phyloP scores from a whole-genome alignment of 2,329 filamentous ascomycete genomes.

The Trichoderma cornu-damae region DNA sequence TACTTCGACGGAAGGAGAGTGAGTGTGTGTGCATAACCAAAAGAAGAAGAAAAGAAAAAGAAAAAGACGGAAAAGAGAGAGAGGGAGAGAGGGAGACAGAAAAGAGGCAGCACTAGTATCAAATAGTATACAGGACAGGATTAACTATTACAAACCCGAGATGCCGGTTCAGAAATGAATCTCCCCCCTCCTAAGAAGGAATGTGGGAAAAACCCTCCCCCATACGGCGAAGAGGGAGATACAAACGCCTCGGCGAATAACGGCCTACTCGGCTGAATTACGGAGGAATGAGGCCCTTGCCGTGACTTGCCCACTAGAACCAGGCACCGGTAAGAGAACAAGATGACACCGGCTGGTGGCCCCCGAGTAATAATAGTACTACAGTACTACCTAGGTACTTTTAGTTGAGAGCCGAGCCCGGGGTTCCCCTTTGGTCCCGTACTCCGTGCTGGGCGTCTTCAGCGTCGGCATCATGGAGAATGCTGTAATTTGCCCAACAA shows the following conservation, averaged over 20 bases:
- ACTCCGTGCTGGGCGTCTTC: neutral
- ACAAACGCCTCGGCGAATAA: constrained; percentile 1
- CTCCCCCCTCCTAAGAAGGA: neutral
- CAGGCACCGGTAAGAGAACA: no score
- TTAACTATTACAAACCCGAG: constrained; percentile 4
- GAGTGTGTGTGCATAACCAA: neutral
- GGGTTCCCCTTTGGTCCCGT: neutral
- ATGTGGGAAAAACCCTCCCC: neutral
- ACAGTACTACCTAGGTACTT: no score
- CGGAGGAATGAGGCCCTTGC: no score
- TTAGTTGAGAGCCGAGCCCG: neutral
- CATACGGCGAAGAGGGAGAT: neutral
- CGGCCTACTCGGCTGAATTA: constrained; percentile 17
- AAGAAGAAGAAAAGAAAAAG: no score
- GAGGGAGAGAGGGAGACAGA: no score
- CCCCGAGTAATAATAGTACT: no score
- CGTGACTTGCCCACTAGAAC: no score
- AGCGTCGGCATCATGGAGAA: neutral
- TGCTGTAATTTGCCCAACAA: neutral
- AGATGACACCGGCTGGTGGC: no score
- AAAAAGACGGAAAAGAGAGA: no score
- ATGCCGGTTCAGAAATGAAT: constrained; percentile 1
- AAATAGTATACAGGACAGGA: neutral
- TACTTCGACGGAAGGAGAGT: neutral
- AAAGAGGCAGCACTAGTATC: neutral